Base-by-base conservation (phyloP, 371 early-diverging fungal genomes). In the Cokeromyces recurvatus region DNA sequence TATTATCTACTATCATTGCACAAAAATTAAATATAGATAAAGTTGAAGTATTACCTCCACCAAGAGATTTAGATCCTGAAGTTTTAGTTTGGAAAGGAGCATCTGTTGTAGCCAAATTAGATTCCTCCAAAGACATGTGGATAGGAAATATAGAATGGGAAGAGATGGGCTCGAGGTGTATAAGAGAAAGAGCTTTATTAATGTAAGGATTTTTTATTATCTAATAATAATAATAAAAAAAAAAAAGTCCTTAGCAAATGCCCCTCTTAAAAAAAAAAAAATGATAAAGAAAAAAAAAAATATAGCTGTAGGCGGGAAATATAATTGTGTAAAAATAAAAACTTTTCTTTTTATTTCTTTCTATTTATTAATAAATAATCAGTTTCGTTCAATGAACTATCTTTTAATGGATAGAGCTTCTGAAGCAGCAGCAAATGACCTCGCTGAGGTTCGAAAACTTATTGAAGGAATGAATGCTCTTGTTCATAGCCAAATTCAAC, bases 51-150 rank as follows among this genome's bases (percentile, higher is more conserved):
- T 55, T 89, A 29, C 85, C 86, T 4, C 79, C 90, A 5, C 93
- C 94, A 7, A 74, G 91, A 20, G 92, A 94, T 42, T 63, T 94
- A 39, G 94, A 94, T 45, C 88, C 92, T 6, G 71, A 89, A n/a
- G 59, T 89, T 32, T 54, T 94, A 40, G 84, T 85, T 7, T 94
- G 94, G 95, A 94, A 94, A 57, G 95, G 95, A 2, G 94, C 79
- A 0, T 79, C 89, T 4, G 91, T 94, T 4, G 63, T 92, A 44
- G 76, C 79, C 46, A 79, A 87, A 46, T 67, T 94, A 17, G 95
- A 94, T 20, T 71, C 75, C 27, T 79, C 86, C 2, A 78, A 74
- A 29, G 93, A 94, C 17, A 64, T 90, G 77, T 92, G 91, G 90
- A 78, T 94, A 31, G 78, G 79, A 1, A 38, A 53, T 15, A 48